Evolutionary conservation across 2,329 filamentous ascomycete genomes (phyloP), one percentile per base, ranked within the genome.

Genomic region (Capronia coronata): DNA sequence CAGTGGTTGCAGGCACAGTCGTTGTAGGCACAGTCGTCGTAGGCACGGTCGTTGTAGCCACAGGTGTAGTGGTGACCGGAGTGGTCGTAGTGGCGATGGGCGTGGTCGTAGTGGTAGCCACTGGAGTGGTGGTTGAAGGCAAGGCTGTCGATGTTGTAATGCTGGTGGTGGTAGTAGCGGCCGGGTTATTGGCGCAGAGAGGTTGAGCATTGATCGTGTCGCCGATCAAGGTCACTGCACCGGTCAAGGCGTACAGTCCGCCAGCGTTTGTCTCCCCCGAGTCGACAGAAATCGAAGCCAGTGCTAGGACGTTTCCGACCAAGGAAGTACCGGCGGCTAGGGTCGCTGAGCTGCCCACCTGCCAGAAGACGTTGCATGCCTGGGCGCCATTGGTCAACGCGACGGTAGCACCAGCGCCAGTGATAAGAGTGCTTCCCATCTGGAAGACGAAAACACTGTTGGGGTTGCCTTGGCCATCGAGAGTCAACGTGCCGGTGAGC

Each of bases 341-440:
- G 25, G 39, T 42, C 9, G 39, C 39, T 10, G 39, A 42, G 25
- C 39, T 42, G 8, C 39, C 39, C 6, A 42, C 39, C 39, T 42
- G 39, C 39, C 39, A 42, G 39, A 42, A 42, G 6, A 42, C 39
- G n/a, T 42, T 42, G 39, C 39, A 42, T 42, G 39, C 39, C 39
- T 42, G 39, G 9, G 39, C 39, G 21, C 39, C 39, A 42, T 42
- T 42, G 19, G n/a, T 42, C 39, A 42, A 42, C 11, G 39, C 39
- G 19, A 42, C 39, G 39, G n/a, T 10, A 14, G 39, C 16, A 42
- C 19, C 19, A 25, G 39, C 25, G 18, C 22, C 39, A 14, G 39
- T 42, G 22, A 42, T 42, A 27, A 42, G 39, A 27, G 39, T 42
- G 39, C 5, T 25, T 14, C 39, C 39, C 19, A 42, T 27, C 39